Evolutionary conservation across 306 rosid species (phyloP), one percentile per base, ranked within the genome.

Genomic region (Echinosophora koreensis): DNA sequence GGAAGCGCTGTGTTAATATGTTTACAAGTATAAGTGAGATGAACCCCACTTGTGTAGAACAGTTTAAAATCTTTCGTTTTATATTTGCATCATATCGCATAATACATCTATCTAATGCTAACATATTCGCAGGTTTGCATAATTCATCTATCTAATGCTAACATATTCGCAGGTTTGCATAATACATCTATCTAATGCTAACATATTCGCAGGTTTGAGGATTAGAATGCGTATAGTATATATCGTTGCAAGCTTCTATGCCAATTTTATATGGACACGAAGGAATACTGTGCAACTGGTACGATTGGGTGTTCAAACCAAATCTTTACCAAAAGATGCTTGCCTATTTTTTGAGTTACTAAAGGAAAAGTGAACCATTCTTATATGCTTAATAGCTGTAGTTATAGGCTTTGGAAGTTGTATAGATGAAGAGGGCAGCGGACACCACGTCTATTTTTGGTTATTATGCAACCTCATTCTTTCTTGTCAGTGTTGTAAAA

Each of bases 131-230:
- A n/a, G n/a, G n/a, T n/a, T n/a, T n/a, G 55, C 59, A 3, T n/a
- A 14, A 52, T 61, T 41, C 60, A 56, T 63, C 42, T 70, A 30
- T 55, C 70, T 73, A 60, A 73, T 58, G 6, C 49, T 64, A 4
- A 6, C 5, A 73, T 70, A 64, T 79, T 18, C 8, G 68, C 88
- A n/a, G n/a, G n/a, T n/a, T n/a, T n/a, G 55, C 59, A 3, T n/a
- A 14, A 52, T 61, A 50, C 60, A 56, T 63, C 42, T 70, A 30
- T 55, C 70, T 73, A 60, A 73, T 58, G 6, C 49, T 64, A 4
- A 6, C 5, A 73, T 70, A 64, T 79, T 18, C 8, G 68, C 88
- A 91, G 97, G 92, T 83, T 64, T 91, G 90, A 87, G 82, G 38
- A 52, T 50, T 63, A 46, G 81, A 73, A 38, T 66, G 35, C 42